These are phyloP conservation scores for Lentinula aciculospora DNA, from an alignment of 768 basidiomycete genomes.

Conservation along the genomic window DNA sequence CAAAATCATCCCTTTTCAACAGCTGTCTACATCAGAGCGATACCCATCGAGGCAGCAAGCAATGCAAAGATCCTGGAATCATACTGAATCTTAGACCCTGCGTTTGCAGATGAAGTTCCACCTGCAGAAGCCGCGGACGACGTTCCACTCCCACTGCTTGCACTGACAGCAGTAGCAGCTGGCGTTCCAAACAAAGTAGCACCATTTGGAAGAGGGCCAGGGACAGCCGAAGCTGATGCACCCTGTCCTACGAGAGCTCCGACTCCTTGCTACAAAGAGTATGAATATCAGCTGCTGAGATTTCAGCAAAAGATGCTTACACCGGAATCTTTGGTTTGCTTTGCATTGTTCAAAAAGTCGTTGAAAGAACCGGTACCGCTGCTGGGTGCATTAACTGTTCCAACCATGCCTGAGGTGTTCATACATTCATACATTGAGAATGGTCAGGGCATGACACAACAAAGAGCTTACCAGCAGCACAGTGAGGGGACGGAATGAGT, in stretches of 20 bases:
- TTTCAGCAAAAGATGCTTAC: slow-evolving; percentile 20
- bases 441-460: background rate
- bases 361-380: slow-evolving; percentile 35
- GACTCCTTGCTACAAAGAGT: slow-evolving; percentile 32
- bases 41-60: background rate
- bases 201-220: slow-evolving; percentile 32
- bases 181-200: slow-evolving; percentile 21
- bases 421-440: background rate
- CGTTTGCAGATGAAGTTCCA: background rate
- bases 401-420: slow-evolving; percentile 35
- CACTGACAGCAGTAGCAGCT: slow-evolving; percentile 6
- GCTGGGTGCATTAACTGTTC: slow-evolving; percentile 47
- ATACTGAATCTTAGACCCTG: background rate
- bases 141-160: background rate
- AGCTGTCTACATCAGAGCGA: background rate
- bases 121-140: background rate
- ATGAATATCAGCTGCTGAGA: background rate
- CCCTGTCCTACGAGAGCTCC: slow-evolving; percentile 37
- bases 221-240: slow-evolving; percentile 40
- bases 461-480: slow-evolving; percentile 15
- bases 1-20: background rate
- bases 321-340: slow-evolving; percentile 19
- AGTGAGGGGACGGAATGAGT: slow-evolving; percentile 33
- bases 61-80: background rate
- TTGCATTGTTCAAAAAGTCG: slow-evolving; percentile 29